Evolutionary conservation across 305 asterid genomes (phyloP), one percentile per base, ranked within the genome.

Genomic region (Fraxinus platypoda): DNA sequence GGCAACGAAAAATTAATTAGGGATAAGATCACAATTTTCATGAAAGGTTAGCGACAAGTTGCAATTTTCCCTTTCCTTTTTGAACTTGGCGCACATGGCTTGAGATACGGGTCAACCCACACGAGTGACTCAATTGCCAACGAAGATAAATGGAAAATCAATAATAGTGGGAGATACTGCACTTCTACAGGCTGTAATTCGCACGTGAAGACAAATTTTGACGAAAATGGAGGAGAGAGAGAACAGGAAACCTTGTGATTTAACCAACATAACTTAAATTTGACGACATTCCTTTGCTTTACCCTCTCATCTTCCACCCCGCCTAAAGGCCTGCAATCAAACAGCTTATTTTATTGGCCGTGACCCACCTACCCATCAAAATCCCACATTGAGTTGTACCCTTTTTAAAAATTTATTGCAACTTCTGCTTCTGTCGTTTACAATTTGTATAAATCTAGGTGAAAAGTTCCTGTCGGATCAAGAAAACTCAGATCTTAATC

Each of bases 401-500:
- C 78, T 78, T 74, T 80, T 83, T 59, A 75, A 75, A 21, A 75
- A 21, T 74, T 38, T 54, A 26, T 75, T 35, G 35, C 71, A 80
- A 79, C 75, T 76, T 64, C 57, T 74, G 76, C 11, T 79, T 68
- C 57, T 82, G 89, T 90, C 86, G 88, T 85, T 88, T 87, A 1
- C 85, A 79, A 68, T 30, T 80, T 49, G 71, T 66, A n/a, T 6
- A 38, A 71, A 37, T 71, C 68, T 37, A 3, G 83, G 79, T 34
- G 81, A 66, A 71, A 74, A 57, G 68, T 85, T 83, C 83, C 85
- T 64, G 73, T 28, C 74, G 30, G 77, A 28, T 74, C 33, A 30
- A 74, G 74, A 46, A 89, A 89, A 85, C 34, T 83, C 80, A 84
- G 91, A 91, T 91, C 92, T 85, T 84, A 34, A 17, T 73, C 80